Conservation (phyloP, 805 yeast species). For the Ogataea dorogensis region DNA sequence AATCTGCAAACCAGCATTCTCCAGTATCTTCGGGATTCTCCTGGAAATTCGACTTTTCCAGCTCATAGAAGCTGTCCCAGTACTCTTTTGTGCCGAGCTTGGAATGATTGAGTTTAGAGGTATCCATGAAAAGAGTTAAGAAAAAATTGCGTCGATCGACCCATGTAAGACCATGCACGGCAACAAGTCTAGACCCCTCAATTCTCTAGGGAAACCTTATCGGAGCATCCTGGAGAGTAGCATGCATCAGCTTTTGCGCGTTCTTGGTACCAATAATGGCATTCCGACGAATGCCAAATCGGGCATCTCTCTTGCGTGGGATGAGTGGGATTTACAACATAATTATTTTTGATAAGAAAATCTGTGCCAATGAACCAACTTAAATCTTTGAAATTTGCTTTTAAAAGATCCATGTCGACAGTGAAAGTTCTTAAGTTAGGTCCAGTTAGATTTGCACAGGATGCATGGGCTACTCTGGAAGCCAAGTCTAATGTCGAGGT, state of each 20-base stretch:
- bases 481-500: constrained; percentile 40
- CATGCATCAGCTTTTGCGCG: too few species aligned
- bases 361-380: constrained; percentile 3
- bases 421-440: constrained; percentile 68
- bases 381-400: not conserved
- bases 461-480: constrained; percentile 54
- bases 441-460: constrained; percentile 53
- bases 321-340: constrained; percentile 4
- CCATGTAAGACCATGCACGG: not conserved
- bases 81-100: constrained; percentile 84
- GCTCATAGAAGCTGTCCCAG: constrained; percentile 85
- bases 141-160: constrained; percentile 13
- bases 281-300: too few species aligned
- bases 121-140: constrained; percentile 15
- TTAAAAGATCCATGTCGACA: constrained; percentile 22
- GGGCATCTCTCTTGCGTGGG: constrained; percentile 5
- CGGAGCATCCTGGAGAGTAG: not conserved
- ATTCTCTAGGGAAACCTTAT: too few species aligned
- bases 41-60: constrained; percentile 69
- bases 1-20: constrained; percentile 94
- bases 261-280: too few species aligned
- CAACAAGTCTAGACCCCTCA: too few species aligned
- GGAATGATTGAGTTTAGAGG: constrained; percentile 59
- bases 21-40: constrained; percentile 85
- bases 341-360: constrained; percentile 3